phyloP scores from a whole-genome alignment of 768 basidiomycete genomes.

The Pulveroboletus sp. region DNA sequence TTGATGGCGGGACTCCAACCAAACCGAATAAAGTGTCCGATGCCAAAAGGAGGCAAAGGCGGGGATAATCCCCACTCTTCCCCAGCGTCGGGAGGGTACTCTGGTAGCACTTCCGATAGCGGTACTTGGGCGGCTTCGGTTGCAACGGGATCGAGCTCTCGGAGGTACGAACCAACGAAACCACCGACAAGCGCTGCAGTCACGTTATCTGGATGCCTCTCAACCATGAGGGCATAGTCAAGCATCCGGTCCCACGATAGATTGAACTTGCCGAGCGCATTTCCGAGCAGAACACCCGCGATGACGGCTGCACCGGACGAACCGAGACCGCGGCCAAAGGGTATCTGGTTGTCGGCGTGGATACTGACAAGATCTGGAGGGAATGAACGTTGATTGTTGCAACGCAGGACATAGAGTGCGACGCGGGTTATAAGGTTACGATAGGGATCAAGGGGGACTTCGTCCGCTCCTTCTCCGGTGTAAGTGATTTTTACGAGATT shows the following conservation, averaged over 20 bases:
- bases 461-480: conserved; percentile 83
- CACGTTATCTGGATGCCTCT: conserved; percentile 98
- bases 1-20: conserved; percentile 82
- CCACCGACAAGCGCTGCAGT: conserved; percentile 96
- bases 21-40: conserved; percentile 93
- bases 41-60: conserved; percentile 82
- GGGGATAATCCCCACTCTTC: conserved; percentile 90
- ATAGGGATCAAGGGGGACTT: conserved; percentile 93
- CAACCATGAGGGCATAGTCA: conserved; percentile 98
- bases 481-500: conserved; percentile 67
- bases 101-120: conserved; percentile 92
- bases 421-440: conserved; percentile 97
- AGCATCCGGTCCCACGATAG: conserved; percentile 73
- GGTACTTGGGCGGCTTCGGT: conserved; percentile 87
- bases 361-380: conserved; percentile 68
- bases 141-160: conserved; percentile 81
- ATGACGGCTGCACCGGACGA: conserved; percentile 99
- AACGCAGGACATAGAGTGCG: conserved; percentile 96
- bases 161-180: conserved; percentile 94
- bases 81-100: conserved; percentile 91
- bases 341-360: conserved; percentile 88
- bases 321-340: conserved; percentile 95
- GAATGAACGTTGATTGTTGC: conserved; percentile 70
- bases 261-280: conserved; percentile 72
- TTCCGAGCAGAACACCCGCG: conserved; percentile 89